phyloP scores from a whole-genome alignment of 1,284 basidiomycete genomes.

The Cryptococcus amylolentus region DNA sequence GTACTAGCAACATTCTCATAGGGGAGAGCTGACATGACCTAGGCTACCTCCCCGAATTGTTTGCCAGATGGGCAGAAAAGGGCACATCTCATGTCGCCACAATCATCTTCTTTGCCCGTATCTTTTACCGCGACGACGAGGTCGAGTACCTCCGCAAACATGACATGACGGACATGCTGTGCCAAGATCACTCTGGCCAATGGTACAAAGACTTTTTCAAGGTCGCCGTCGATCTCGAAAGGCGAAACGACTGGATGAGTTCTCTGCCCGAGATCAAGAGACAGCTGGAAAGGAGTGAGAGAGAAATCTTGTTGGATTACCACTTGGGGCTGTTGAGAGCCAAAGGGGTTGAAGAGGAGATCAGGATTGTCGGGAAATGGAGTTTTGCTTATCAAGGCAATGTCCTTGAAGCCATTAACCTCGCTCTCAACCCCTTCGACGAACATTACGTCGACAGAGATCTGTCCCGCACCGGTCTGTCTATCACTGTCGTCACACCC shows the following conservation, averaged over 20 bases:
- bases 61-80: constrained; percentile 73
- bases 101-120: constrained; percentile 89
- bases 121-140: constrained; percentile 83
- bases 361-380: constrained; percentile 46
- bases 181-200: constrained; percentile 65
- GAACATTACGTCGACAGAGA: constrained; percentile 96
- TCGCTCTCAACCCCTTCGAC: constrained; percentile 89
- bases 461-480: constrained; percentile 82
- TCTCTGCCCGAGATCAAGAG: constrained; percentile 83
- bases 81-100: constrained; percentile 91
- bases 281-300: constrained; percentile 81
- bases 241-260: constrained; percentile 78
- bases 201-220: constrained; percentile 97
- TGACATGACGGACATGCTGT: constrained; percentile 59
- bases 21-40: neutral
- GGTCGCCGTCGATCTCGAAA: constrained; percentile 88
- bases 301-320: constrained; percentile 79
- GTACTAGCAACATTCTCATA: constrained; percentile 10
- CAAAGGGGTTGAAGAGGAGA: constrained; percentile 24
- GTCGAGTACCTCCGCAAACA: constrained; percentile 58
- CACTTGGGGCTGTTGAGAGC: constrained; percentile 56
- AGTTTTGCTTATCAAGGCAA: constrained; percentile 80
- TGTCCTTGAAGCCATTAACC: constrained; percentile 88
- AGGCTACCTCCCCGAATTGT: constrained; percentile 76
- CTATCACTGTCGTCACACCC: constrained; percentile 82